Evolutionary conservation across 345 rosid species (phyloP).

Genomic region (Ricinus communis): DNA sequence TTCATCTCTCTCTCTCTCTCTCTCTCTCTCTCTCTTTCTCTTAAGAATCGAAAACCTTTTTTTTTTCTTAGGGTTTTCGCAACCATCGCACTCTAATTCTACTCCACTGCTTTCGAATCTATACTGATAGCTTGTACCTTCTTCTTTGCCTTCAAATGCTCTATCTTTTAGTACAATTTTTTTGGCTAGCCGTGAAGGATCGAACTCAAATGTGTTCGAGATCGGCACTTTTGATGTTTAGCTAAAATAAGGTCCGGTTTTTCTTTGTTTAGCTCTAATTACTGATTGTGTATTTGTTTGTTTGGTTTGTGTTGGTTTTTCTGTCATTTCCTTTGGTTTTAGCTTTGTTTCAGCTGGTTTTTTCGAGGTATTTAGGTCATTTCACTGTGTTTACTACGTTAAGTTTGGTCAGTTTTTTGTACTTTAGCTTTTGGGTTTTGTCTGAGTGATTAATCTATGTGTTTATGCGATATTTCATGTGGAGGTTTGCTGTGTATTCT

Average conservation of each 20-base stretch:
- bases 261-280: constrained; percentile 24
- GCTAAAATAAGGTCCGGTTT: constrained; percentile 29
- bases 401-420: constrained; percentile 31
- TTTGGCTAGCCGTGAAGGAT: constrained; percentile 46
- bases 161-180: constrained; percentile 35
- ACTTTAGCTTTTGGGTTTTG: constrained; percentile 39
- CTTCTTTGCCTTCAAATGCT: constrained; percentile 30
- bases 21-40: constrained; percentile 10
- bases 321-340: constrained; percentile 16
- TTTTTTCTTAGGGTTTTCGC: constrained; percentile 50
- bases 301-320: constrained; percentile 18
- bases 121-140: background rate
- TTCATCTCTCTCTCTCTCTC: constrained; percentile 4
- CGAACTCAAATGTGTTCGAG: constrained; percentile 23
- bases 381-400: constrained; percentile 58
- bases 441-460: constrained; percentile 35
- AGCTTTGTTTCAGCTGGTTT: constrained; percentile 31
- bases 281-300: constrained; percentile 1
- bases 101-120: constrained; percentile 40
- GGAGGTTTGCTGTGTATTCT: constrained; percentile 22
- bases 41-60: constrained; percentile 42
- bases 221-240: constrained; percentile 22
- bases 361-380: constrained; percentile 39
- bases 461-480: constrained; percentile 40
- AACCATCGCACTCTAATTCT: constrained; percentile 59